Conservation (phyloP, 768 basidiomycete genomes). For the Kwoniella dejecticola region DNA sequence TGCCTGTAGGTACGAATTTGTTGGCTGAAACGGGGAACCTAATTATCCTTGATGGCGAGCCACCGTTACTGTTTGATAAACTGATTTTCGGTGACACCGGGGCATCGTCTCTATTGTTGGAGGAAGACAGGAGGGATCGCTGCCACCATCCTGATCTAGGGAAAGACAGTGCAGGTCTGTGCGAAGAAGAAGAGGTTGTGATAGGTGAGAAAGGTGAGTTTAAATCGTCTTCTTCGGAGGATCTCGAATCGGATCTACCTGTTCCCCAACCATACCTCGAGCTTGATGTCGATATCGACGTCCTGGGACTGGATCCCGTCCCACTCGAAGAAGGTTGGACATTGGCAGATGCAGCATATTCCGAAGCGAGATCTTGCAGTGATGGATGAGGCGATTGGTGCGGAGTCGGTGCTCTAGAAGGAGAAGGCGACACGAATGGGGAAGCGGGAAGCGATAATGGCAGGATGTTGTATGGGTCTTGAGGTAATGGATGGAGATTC, state of each 20-base stretch:
- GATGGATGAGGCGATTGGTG: conserved; percentile 28
- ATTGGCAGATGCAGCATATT: conserved; percentile 16
- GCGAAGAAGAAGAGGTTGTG: conserved; percentile 8
- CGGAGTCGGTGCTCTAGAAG: conserved; percentile 23
- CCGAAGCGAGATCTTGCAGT: conserved; percentile 18
- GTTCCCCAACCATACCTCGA: conserved; percentile 24
- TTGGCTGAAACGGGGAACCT: conserved; percentile 11
- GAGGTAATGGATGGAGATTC: conserved; percentile 21
- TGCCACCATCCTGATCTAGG: conserved; percentile 28
- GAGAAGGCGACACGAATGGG: conserved; percentile 29
- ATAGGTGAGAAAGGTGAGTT: conserved; percentile 8
- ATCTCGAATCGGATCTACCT: conserved; percentile 26
- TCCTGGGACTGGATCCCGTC: conserved; percentile 26
- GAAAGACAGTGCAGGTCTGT: conserved; percentile 1
- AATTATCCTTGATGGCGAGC: conserved; percentile 10
- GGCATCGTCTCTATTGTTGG: neutral
- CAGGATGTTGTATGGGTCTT: conserved; percentile 39
- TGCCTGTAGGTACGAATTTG: conserved; percentile 32
- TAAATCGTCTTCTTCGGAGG: conserved; percentile 31
- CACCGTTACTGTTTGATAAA: neutral
- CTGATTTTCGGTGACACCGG: conserved; percentile 30
- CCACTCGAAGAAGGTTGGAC: conserved; percentile 10
- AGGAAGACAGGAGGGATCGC: neutral
- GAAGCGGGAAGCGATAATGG: conserved; percentile 34
- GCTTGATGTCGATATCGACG: conserved; percentile 31